A percentile compares a stretch with the other conserved stretches of the same genome.
Conservation (phyloP, 1,139 yeast genomes). For the Hyphopichia khmerensis region DNA sequence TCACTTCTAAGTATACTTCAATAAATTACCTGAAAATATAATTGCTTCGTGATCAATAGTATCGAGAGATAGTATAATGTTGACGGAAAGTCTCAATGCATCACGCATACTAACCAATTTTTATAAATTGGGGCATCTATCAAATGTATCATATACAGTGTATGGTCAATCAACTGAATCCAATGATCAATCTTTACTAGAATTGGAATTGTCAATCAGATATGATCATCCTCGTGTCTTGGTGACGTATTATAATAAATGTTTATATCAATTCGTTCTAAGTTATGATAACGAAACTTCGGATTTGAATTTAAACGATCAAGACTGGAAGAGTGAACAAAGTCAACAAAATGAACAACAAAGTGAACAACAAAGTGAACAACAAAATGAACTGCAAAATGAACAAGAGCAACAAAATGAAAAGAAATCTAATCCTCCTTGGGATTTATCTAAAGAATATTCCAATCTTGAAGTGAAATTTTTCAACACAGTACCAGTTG, state of each 20-base stretch:
- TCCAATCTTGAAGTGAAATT: conserved; percentile 14
- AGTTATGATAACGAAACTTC: conserved; percentile 29
- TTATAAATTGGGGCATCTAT: conserved; percentile 41
- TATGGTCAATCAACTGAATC: conserved; percentile 20
- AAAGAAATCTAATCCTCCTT: conserved; percentile 11
- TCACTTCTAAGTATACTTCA: not conserved
- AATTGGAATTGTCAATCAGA: conserved; percentile 59
- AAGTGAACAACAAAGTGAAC: not conserved
- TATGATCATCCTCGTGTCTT: conserved; percentile 50
- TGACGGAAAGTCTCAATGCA: conserved; percentile 13
- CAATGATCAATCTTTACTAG: conserved; percentile 45
- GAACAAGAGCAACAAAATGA: not conserved
- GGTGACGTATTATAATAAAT: conserved; percentile 59
- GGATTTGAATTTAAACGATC: not conserved
- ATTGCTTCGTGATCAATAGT: not conserved
- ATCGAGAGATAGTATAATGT: not conserved
- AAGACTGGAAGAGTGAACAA: not conserved
- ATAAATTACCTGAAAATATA: too few relatives aligned
- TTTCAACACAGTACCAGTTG: not conserved
- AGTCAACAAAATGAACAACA: not conserved
- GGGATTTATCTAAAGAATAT: conserved; percentile 31
- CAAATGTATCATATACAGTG: conserved; percentile 32
- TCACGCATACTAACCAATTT: conserved; percentile 37
- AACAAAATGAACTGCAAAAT: not conserved
- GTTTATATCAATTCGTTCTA: conserved; percentile 56